phyloP scores from a whole-genome alignment of 2,329 filamentous ascomycete genomes.

The Diplodia mutila region DNA sequence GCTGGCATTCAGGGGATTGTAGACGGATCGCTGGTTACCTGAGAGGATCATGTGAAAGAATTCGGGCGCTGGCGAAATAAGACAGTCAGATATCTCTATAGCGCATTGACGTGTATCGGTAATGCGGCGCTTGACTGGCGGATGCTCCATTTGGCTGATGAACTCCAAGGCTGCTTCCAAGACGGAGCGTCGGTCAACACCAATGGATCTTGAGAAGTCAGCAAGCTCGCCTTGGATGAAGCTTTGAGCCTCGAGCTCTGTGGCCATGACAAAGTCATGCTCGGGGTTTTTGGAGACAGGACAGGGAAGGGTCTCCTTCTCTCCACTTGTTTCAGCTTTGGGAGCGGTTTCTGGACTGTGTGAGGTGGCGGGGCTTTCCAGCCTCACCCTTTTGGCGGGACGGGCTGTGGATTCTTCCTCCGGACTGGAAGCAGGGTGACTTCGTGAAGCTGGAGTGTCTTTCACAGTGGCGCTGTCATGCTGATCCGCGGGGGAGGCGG shows the following conservation, averaged over 20 bases:
- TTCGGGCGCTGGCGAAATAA: slow-evolving; percentile 7
- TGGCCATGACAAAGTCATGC: slow-evolving; percentile 8
- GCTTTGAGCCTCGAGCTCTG: slow-evolving; percentile 7
- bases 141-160: slow-evolving; percentile 20
- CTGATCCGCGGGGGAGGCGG: background rate
- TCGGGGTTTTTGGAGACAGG: background rate
- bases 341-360: background rate
- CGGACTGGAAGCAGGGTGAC: background rate
- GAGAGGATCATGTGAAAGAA: slow-evolving; percentile 15
- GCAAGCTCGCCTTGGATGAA: slow-evolving; percentile 23
- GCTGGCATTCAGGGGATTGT: too few species aligned
- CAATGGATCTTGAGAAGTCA: background rate
- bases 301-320: background rate
- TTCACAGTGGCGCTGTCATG: background rate
- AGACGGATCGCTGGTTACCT: background rate
- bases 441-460: background rate
- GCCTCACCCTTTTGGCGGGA: slow-evolving; percentile 11
- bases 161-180: slow-evolving; percentile 16
- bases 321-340: background rate
- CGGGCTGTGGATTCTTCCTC: background rate
- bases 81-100: background rate
- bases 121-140: background rate
- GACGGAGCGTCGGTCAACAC: slow-evolving; percentile 9
- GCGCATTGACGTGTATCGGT: background rate
- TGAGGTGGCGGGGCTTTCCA: background rate